Evolutionary conservation across 1,139 yeast species (phyloP).

Genomic region (Candida dubliniensis): DNA sequence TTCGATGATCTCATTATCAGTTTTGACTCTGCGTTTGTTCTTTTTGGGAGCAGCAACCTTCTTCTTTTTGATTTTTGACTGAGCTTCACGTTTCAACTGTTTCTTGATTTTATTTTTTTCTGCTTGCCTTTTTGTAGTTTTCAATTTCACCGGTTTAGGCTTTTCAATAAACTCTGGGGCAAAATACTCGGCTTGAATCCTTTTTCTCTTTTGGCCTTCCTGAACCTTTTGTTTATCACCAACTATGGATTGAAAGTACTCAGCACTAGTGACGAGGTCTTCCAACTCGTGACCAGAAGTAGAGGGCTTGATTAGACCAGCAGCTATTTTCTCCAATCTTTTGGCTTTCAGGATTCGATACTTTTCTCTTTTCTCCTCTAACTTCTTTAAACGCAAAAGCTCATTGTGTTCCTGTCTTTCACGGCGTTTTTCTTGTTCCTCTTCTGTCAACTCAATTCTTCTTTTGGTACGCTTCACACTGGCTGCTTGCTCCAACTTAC

Average conservation of each 20-base stretch:
- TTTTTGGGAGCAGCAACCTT: constrained; percentile 11
- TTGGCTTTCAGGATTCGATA: constrained; percentile 1
- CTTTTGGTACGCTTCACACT: constrained; percentile 1
- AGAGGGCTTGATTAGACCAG: constrained; percentile 13
- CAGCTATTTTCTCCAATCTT: constrained; percentile 4
- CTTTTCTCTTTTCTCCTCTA: constrained; percentile 3
- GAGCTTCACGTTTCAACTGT: constrained; percentile 8
- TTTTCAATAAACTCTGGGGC: constrained; percentile 24
- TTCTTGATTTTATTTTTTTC: constrained; percentile 11
- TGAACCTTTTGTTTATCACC: constrained; percentile 34
- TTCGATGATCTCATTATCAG: constrained; percentile 9
- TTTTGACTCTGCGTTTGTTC: constrained; percentile 2
- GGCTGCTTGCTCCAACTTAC: constrained; percentile 10
- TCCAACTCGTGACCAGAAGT: constrained; percentile 10
- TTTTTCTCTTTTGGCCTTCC: constrained; percentile 34
- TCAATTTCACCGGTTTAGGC: constrained; percentile 6
- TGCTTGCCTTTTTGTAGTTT: constrained; percentile 12
- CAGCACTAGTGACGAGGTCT: constrained; percentile 27
- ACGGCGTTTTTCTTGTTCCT: constrained; percentile 7
- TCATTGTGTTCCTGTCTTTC: neutral
- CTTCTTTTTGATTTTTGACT: constrained; percentile 7
- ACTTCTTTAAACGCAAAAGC: neutral
- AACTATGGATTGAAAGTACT: constrained; percentile 40
- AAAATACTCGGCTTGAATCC: constrained; percentile 28
- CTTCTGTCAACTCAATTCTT: constrained; percentile 7